These are phyloP conservation scores for Globisporangium paddicum DNA, from an alignment of 352 stramenopile species.

Conservation along the genomic window DNA sequence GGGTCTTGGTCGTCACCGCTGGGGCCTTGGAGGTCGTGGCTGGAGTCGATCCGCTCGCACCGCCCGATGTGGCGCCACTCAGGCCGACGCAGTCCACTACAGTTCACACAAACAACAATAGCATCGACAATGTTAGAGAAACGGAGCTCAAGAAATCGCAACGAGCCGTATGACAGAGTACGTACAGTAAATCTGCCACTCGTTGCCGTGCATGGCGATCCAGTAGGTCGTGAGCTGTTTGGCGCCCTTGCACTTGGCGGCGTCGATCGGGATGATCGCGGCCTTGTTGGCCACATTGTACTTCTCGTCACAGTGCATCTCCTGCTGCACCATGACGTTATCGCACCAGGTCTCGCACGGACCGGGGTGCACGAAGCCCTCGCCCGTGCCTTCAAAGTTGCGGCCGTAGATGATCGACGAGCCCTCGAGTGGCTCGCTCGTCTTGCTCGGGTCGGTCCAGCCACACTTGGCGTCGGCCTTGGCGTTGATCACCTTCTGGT, in stretches of 20 bases:
- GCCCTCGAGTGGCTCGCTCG: slow-evolving; percentile 24
- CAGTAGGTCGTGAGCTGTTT: slow-evolving; percentile 49
- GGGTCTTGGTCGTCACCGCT: neutral
- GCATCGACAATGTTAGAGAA: neutral
- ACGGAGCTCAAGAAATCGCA: neutral
- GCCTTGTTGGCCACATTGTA: slow-evolving; percentile 26
- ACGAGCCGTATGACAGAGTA: neutral
- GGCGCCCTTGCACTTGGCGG: slow-evolving; percentile 31
- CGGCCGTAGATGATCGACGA: slow-evolving; percentile 37
- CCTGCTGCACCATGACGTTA: slow-evolving; percentile 19
- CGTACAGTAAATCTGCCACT: slow-evolving; percentile 52
- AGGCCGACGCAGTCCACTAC: slow-evolving; percentile 24
- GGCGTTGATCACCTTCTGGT: slow-evolving; percentile 22
- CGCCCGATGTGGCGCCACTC: slow-evolving; percentile 4
- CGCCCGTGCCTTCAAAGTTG: slow-evolving; percentile 21
- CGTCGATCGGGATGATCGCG: slow-evolving; percentile 35
- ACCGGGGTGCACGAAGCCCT: slow-evolving; percentile 20
- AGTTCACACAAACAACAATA: slow-evolving; percentile 1
- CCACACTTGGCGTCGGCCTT: slow-evolving; percentile 28
- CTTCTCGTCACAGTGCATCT: slow-evolving; percentile 38
- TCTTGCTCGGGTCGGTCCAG: slow-evolving; percentile 34
- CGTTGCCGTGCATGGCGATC: slow-evolving; percentile 38
- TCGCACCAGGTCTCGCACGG: slow-evolving; percentile 57
- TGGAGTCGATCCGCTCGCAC: neutral
- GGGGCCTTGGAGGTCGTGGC: no score